Percentiles rank a stretch among this genome's conserved stretches.
phyloP scores from a whole-genome alignment of 2,329 filamentous ascomycete genomes.

The Diaporthe sp. region DNA sequence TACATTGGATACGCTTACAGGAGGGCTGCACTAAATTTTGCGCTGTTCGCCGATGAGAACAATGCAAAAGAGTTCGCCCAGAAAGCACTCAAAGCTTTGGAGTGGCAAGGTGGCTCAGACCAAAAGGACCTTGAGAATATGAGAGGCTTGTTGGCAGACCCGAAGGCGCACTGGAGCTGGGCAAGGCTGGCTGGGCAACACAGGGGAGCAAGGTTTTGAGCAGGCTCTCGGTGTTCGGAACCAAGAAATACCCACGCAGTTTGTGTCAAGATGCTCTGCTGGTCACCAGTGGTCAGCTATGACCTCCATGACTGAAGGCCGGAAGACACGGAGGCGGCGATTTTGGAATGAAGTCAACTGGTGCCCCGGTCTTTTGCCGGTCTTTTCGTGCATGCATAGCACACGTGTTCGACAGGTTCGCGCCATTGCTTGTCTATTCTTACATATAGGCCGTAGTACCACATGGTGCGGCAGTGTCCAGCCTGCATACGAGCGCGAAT shows the following conservation, averaged over 20 bases:
- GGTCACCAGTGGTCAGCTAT: background rate
- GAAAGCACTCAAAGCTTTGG: background rate
- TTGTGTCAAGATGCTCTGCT: background rate
- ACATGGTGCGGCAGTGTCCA: conserved; percentile 13
- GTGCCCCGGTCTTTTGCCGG: background rate
- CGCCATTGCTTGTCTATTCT: background rate
- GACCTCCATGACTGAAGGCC: background rate
- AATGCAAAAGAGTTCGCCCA: background rate
- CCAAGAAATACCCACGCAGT: background rate
- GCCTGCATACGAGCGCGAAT: background rate
- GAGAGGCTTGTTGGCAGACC: background rate
- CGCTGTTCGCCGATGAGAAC: conserved; percentile 3
- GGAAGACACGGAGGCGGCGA: background rate
- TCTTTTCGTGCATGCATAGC: background rate
- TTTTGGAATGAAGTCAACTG: too few relatives aligned
- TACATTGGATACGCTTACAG: background rate
- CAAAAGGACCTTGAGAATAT: conserved; percentile 10
- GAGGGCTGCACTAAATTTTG: background rate
- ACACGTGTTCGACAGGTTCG: background rate
- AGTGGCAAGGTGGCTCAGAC: background rate
- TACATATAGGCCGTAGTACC: background rate
- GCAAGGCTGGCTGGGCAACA: background rate
- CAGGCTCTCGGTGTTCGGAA: background rate
- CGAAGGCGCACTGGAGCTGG: conserved; percentile 24
- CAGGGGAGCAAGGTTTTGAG: background rate